Percentiles rank a stretch among this genome's conserved stretches.
phyloP scores from a whole-genome alignment of 306 rosid species.

The Malus orientalis region DNA sequence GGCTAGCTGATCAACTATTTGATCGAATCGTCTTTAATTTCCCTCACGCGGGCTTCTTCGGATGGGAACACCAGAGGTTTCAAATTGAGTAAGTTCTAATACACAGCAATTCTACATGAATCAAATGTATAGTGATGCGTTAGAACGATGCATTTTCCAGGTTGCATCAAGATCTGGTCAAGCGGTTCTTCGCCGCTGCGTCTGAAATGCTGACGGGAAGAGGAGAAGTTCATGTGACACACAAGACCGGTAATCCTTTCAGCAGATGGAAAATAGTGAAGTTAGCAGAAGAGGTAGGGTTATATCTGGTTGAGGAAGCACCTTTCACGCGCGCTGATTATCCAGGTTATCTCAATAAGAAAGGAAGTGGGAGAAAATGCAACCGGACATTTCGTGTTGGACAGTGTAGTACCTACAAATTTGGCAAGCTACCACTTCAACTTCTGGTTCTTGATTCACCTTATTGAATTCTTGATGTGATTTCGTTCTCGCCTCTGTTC shows the following conservation, averaged over 20 bases:
- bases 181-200: slow-evolving; percentile 15
- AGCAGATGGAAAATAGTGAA: slow-evolving; percentile 17
- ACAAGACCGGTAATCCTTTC: slow-evolving; percentile 26
- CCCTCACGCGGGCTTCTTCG: slow-evolving; percentile 32
- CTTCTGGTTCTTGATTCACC: background rate
- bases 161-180: slow-evolving; percentile 22
- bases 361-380: background rate
- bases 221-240: slow-evolving; percentile 34
- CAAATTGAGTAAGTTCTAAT: background rate
- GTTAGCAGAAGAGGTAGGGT: background rate
- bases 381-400: slow-evolving; percentile 16
- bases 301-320: background rate
- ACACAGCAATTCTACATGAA: background rate
- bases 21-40: slow-evolving; percentile 29
- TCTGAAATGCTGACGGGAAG: background rate
- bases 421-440: background rate
- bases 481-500: background rate
- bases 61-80: background rate
- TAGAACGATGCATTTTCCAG: background rate
- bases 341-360: slow-evolving; percentile 22
- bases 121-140: background rate
- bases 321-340: background rate
- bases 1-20: background rate
- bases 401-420: slow-evolving; percentile 14
- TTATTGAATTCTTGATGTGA: background rate